phyloP scores from a whole-genome alignment of 768 basidiomycete genomes.

The Hemileccinum rubropunctum region DNA sequence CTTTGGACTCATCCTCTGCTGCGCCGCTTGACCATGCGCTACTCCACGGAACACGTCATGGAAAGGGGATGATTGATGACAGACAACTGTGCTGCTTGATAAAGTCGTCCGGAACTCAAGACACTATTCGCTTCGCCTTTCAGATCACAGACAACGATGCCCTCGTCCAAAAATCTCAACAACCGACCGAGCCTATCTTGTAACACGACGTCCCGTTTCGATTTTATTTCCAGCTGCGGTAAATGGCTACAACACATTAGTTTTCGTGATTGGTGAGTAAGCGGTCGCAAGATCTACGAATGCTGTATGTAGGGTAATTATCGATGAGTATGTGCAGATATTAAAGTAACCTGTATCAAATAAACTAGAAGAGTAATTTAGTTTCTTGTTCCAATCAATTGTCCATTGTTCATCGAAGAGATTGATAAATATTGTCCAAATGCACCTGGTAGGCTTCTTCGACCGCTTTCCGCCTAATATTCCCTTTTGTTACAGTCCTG shows the following conservation, averaged over 20 bases:
- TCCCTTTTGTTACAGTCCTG: constrained; percentile 78
- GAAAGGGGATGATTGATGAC: constrained; percentile 17
- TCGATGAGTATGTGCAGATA: constrained; percentile 5
- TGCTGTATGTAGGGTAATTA: constrained; percentile 22
- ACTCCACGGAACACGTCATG: constrained; percentile 16
- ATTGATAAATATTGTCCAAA: constrained; percentile 57
- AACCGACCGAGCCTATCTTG: not conserved
- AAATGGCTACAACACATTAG: constrained; percentile 6
- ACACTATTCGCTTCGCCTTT: constrained; percentile 20
- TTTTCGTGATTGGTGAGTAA: not conserved
- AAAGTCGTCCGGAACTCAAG: constrained; percentile 25
- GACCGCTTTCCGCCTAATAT: constrained; percentile 73
- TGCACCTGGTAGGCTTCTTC: constrained; percentile 59
- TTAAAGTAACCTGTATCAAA: constrained; percentile 1
- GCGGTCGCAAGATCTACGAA: constrained; percentile 5
- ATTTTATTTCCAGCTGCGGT: not conserved
- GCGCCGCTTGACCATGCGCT: constrained; percentile 16
- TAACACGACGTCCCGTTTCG: not conserved
- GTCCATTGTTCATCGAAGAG: constrained; percentile 14
- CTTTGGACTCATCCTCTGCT: constrained; percentile 10
- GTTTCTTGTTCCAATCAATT: not conserved
- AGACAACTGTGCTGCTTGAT: constrained; percentile 27
- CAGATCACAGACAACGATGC: constrained; percentile 22
- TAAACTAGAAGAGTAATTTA: constrained; percentile 21
- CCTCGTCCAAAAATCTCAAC: constrained; percentile 6